Conservation (phyloP, 225 moss, liverwort and hornwort genomes). For the Climacium dendroides region DNA sequence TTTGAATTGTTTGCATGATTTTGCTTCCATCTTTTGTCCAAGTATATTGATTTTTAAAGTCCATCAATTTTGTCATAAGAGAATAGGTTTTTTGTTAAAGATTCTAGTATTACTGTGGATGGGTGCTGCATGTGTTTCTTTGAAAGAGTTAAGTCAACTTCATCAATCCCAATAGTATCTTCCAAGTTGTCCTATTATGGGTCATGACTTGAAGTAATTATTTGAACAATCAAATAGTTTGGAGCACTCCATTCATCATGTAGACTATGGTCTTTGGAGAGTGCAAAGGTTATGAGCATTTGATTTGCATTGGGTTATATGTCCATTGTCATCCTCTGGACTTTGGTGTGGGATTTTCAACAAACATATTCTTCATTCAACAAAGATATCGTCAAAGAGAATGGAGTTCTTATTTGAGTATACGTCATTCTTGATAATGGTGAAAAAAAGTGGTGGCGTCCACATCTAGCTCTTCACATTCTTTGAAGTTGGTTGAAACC, state of each 20-base stretch:
- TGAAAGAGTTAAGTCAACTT: too few relatives aligned
- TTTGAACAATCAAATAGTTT: background rate
- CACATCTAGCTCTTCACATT: background rate
- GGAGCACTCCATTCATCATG: too few relatives aligned
- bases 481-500: background rate
- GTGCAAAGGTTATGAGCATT: too few relatives aligned
- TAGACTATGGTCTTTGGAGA: background rate
- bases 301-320: background rate
- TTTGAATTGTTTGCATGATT: background rate
- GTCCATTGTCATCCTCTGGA: background rate
- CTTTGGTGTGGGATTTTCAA: background rate
- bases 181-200: too few relatives aligned
- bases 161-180: too few relatives aligned
- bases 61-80: background rate
- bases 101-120: background rate
- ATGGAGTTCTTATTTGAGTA: background rate
- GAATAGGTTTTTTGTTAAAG: background rate
- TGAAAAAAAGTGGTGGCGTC: fast-evolving
- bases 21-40: background rate
- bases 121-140: too few relatives aligned
- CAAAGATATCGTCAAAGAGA: too few relatives aligned
- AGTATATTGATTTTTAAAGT: background rate
- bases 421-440: background rate
- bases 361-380: background rate
- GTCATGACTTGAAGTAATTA: too few relatives aligned